A percentile compares a stretch with the other conserved stretches of the same genome.
Conservation (phyloP, 164 flowering plant species). For the Vitis cinerea region DNA sequence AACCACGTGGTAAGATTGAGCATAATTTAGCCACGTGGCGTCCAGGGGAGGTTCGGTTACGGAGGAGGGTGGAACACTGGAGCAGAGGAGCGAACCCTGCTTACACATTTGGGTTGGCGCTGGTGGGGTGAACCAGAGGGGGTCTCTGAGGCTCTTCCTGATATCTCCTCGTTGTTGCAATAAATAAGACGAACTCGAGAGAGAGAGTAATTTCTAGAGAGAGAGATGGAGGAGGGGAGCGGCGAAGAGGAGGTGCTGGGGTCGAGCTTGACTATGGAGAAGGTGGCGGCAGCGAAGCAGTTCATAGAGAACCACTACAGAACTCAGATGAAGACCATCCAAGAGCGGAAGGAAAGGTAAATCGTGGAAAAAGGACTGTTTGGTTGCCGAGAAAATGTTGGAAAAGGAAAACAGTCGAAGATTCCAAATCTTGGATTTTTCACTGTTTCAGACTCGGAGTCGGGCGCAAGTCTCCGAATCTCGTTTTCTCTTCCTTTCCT, state of each 20-base stretch:
- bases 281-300: conserved; percentile 92
- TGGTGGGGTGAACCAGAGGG: not conserved
- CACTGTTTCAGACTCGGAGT: not conserved
- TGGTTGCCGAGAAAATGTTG: conserved; percentile 17
- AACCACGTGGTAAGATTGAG: not conserved
- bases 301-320: conserved; percentile 90
- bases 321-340: conserved; percentile 90
- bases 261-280: conserved; percentile 84
- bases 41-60: no score
- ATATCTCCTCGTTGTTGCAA: conserved; percentile 18
- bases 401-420: not conserved
- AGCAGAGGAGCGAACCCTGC: not conserved
- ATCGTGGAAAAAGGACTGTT: not conserved
- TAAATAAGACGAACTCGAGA: conserved; percentile 11
- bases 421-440: no score
- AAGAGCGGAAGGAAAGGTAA: conserved; percentile 80
- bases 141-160: conserved; percentile 2
- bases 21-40: not conserved
- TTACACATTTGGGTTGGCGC: not conserved
- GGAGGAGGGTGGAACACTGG: not conserved
- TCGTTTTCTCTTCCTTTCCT: not conserved
- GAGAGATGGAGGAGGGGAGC: conserved; percentile 24
- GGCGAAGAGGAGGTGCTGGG: conserved; percentile 43
- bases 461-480: not conserved
- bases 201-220: conserved; percentile 13